These are phyloP conservation scores for Neodidymelliopsis sp. DNA, from an alignment of 2,329 filamentous ascomycete species.

Conservation along the genomic window DNA sequence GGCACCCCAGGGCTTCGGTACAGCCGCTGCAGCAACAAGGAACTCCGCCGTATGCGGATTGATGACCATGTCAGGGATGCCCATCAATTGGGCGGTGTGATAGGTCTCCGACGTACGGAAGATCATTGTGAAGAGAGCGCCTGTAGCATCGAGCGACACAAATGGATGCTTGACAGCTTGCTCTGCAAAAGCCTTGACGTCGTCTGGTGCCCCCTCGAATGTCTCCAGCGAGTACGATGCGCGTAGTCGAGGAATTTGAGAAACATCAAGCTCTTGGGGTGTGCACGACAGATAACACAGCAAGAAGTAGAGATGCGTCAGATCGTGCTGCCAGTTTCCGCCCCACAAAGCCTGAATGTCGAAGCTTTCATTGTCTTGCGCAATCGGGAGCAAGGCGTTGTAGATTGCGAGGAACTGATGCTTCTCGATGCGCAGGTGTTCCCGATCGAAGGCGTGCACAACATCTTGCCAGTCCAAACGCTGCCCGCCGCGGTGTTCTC, in stretches of 20 bases:
- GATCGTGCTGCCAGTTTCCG: conserved; percentile 81
- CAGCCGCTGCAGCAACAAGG: conserved; percentile 77
- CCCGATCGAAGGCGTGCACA: conserved; percentile 80
- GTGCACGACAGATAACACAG: conserved; percentile 82
- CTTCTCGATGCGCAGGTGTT: conserved; percentile 76
- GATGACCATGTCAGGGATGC: conserved; percentile 67
- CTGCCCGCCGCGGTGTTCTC: conserved; percentile 62
- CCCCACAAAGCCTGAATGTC: conserved; percentile 93
- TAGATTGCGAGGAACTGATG: conserved; percentile 84
- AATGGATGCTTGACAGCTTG: conserved; percentile 83
- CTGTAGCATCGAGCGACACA: conserved; percentile 85
- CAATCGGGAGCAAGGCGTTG: conserved; percentile 76
- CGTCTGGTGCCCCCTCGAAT: conserved; percentile 67
- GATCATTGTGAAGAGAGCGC: conserved; percentile 69
- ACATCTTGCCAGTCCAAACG: conserved; percentile 73
- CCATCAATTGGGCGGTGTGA: conserved; percentile 62
- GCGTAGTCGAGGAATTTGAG: conserved; percentile 81
- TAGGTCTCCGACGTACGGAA: conserved; percentile 66
- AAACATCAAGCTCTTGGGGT: conserved; percentile 79
- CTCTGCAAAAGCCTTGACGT: conserved; percentile 66
- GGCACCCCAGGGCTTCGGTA: conserved; percentile 77
- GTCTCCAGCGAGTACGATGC: conserved; percentile 75
- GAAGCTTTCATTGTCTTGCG: conserved; percentile 67
- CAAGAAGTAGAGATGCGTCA: conserved; percentile 93
- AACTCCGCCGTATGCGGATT: conserved; percentile 81